phyloP scores from a whole-genome alignment of 2,329 filamentous ascomycete species.

The Furcasterigmium furcatum region DNA sequence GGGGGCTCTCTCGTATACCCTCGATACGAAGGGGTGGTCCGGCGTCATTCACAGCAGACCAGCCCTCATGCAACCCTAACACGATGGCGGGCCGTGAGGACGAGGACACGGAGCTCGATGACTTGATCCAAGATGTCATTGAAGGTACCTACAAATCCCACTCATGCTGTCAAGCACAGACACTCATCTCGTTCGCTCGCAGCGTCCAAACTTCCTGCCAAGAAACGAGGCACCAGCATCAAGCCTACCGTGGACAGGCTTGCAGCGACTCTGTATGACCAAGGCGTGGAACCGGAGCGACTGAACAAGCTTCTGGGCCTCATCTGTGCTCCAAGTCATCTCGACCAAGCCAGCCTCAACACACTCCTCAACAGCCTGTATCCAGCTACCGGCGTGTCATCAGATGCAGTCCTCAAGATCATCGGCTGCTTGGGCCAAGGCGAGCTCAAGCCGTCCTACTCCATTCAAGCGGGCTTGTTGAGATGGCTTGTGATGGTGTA shows the following conservation, averaged over 20 bases:
- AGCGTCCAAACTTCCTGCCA: conserved; percentile 62
- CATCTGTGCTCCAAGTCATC: conserved; percentile 60
- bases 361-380: conserved; percentile 73
- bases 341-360: conserved; percentile 73
- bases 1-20: too few species aligned
- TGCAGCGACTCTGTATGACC: conserved; percentile 60
- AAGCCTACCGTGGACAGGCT: conserved; percentile 63
- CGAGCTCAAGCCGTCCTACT: conserved; percentile 68
- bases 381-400: conserved; percentile 62
- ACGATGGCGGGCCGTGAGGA: conserved; percentile 14
- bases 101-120: conserved; percentile 26
- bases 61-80: background rate
- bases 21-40: too few species aligned
- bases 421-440: conserved; percentile 76
- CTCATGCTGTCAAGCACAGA: conserved; percentile 2
- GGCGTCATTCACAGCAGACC: background rate
- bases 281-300: conserved; percentile 59
- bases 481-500: conserved; percentile 79
- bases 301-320: conserved; percentile 65
- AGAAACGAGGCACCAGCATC: conserved; percentile 60
- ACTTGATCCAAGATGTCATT: conserved; percentile 33
- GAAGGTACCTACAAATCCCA: conserved; percentile 7
- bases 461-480: conserved; percentile 67
- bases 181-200: conserved; percentile 4
- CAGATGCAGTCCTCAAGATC: conserved; percentile 59